Evolutionary conservation across 768 basidiomycete genomes (phyloP), one percentile per base, ranked within the genome.

Genomic region (Leccinum aurantiacum): DNA sequence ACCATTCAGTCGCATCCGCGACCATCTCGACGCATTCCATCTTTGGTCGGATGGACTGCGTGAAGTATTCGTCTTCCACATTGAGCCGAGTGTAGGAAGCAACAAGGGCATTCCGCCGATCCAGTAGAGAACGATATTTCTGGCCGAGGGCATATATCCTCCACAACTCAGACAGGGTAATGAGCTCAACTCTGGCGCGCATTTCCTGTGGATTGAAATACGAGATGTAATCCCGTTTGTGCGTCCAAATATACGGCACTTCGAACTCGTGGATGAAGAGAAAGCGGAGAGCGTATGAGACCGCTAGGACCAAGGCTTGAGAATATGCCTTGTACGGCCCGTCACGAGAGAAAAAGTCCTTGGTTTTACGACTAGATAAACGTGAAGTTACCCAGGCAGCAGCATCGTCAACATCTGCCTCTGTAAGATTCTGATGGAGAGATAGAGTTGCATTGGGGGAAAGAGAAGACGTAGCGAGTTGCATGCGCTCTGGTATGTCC

Each of bases 401-500:
- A 6, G 95, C 95, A 53, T 84, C 87, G 56, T 84, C 82, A 17
- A 95, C 75, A 60, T 97, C 91, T 24, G 83, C 82, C 63, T 88
- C 85, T 7, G 85, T 84, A 62, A 93, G 80, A 35, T 84, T 80
- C 49, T 81, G 80, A 65, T 87, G 84, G 9, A 84, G 70, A 35
- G 86, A 85, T 53, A 88, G 75, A 4, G 82, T 82, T 3, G 90
- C 80, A 25, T 81, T 81, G 29, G 78, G 73, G 1, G 91, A 91
- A n/a, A 97, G 76, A 0, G 93, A 90, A 22, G 91, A 93, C 22
- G 87, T 90, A 14, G 88, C 85, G 19, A 98, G 82, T 72, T 96
- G 95, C 90, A 95, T 94, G 52, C 97, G 89, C 71, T 99, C 97
- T 1, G 97, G 97, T 38, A 92, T 85, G 75, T 98, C 97, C 69